Evolutionary conservation across 2,329 filamentous ascomycete species (phyloP), one percentile per base, ranked within the genome.

Genomic region (Alternaria panax): DNA sequence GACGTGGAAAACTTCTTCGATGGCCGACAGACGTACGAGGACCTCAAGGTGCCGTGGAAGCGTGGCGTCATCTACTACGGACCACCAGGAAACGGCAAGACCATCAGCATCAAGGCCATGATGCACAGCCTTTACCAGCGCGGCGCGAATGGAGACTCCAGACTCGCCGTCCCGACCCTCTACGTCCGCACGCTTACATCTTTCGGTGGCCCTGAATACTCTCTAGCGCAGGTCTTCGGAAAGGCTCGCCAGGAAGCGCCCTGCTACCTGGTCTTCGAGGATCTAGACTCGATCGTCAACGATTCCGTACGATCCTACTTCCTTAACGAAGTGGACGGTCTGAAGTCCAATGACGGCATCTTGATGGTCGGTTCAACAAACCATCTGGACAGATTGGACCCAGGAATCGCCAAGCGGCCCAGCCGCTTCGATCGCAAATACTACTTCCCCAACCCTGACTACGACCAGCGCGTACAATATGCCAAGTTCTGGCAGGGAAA

Each of bases 231-330:
- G 25, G 78, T 79, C 38, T 79, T 79, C 50, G 51, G 9, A 20
- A 86, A 86, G 62, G 89, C 89, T 0, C 80, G 89, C 22, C 80
- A 85, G 63, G 83, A 85, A 60, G 86, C 89, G 0, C 89, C 89
- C 0, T 91, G 88, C 77, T 85, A 90, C 61, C 83, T 92, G 4
- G 86, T 92, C 40, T 89, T 92, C 58, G 90, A 92, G 73, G 90
- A 92, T 63, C 82, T 92, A 5, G 90, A 92, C 72, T 87, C 85
- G 8, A 83, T 91, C 32, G 84, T 92, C 43, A 83, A 82, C 11
- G 85, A 88, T 54, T 64, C 71, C 2, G 86, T 89, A 14, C 82
- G 89, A 27, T 87, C 84, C 52, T 91, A 90, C 79, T 92, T 92
- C 77, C 81, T 91, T 47, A 92, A 91, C 71, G 88, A 91, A 74